These are phyloP conservation scores for Colletotrichum scovillei DNA, from an alignment of 2,329 filamentous ascomycete genomes.

Conservation along the genomic window DNA sequence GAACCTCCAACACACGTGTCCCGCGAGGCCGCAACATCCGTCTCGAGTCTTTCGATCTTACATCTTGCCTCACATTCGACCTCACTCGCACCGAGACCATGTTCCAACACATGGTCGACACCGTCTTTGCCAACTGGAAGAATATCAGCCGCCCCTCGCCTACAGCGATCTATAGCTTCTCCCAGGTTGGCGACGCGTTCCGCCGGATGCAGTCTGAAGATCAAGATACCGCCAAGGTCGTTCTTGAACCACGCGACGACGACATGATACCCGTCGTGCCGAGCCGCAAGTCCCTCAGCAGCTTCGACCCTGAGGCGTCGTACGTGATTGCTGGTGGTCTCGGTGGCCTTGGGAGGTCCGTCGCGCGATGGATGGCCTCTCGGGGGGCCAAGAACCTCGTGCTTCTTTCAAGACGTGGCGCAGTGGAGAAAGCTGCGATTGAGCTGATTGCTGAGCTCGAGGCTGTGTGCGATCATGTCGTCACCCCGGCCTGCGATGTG, in stretches of 20 bases:
- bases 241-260: slow-evolving; percentile 8
- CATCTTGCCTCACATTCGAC: slow-evolving; percentile 16
- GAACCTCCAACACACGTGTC: slow-evolving; percentile 50
- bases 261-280: slow-evolving; percentile 16
- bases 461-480: slow-evolving; percentile 13
- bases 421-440: slow-evolving; percentile 31
- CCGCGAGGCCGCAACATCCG: slow-evolving; percentile 60
- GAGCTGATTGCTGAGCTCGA: slow-evolving; percentile 36
- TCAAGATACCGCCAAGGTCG: background rate
- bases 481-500: slow-evolving; percentile 37
- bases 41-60: slow-evolving; percentile 57
- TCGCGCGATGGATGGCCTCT: slow-evolving; percentile 40
- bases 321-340: slow-evolving; percentile 37
- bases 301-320: slow-evolving; percentile 28
- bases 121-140: slow-evolving; percentile 50
- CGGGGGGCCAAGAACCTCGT: slow-evolving; percentile 44
- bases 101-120: slow-evolving; percentile 36
- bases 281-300: background rate
- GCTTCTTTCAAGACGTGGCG: slow-evolving; percentile 44
- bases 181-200: slow-evolving; percentile 35
- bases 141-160: slow-evolving; percentile 1
- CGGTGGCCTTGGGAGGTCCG: slow-evolving; percentile 41
- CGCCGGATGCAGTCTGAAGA: slow-evolving; percentile 33
- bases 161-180: background rate
- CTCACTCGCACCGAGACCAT: background rate